Base-by-base conservation (phyloP, 371 early-diverging fungal genomes). In the Phascolomyces articulosus region DNA sequence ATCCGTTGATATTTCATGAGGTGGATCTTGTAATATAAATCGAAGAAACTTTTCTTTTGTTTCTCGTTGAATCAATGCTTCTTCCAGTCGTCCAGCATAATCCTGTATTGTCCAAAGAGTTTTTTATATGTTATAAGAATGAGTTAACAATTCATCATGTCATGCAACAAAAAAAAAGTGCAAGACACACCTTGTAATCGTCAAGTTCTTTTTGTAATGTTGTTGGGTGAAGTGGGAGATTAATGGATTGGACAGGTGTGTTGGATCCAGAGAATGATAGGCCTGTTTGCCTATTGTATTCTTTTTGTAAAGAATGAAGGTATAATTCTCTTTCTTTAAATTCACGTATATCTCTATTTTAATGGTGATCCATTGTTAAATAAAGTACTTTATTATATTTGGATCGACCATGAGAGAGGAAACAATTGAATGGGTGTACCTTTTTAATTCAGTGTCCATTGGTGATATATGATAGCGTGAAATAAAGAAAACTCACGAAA, bases 201-300 rank as follows among this genome's bases (percentile, higher is more conserved):
- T 63, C 29, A 3, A 63, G 53, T 29, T 63, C 63, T 28, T 44
- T 40, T 41, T 29, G 27, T 29, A 63, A 38, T 28, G 63, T 40
- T 21, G 55, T 40, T 3, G 63, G 63, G 23, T 63, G 63, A 27
- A 51, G 38, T 15, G 63, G 56, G 13, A 56, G 20, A 15, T 41
- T 31, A 21, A 55, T 48, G 48, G 26, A 23, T 8, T 56, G 51
- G 6, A 15, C 3, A 8, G 15, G 15, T 15, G 40, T 44, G 16
- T 44, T 44, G 4, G 51, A 51, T 9, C 23, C 23, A 0, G 23
- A 20, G 4, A 51, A 13, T 3, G 63, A 55, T 23, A 63, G 41
- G 0, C 56, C 53, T 7, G 47, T 47, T 41, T 56, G 55, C 3
- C 28, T 26, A n/a, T 55, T 40, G 28, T 56, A 63, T 40, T 63